Conservation (phyloP, 148 eudicot species). For the Selenicereus undatus region DNA sequence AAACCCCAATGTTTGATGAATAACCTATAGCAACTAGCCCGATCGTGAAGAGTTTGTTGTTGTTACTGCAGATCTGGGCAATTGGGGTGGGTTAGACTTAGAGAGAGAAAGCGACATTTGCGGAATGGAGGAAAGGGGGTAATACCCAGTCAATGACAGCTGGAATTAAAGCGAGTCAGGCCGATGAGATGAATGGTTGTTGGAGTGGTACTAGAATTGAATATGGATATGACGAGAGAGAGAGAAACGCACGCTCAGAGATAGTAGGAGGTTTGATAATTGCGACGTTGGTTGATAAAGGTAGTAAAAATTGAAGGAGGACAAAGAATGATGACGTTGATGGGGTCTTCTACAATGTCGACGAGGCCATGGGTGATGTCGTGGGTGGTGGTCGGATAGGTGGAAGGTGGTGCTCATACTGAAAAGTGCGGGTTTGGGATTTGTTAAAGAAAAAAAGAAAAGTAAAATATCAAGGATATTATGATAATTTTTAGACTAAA, state of each 20-base stretch:
- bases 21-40: conserved; percentile 78
- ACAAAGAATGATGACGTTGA: background rate
- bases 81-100: background rate
- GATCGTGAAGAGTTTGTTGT: conserved; percentile 50
- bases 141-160: background rate
- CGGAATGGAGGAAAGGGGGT: background rate
- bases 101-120: conserved; percentile 8
- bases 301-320: background rate
- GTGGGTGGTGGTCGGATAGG: no score
- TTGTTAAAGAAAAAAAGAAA: no score
- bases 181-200: background rate
- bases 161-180: background rate
- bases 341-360: background rate
- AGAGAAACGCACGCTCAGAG: background rate
- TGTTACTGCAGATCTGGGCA: conserved; percentile 20
- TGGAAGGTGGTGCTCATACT: no score
- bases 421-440: no score
- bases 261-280: background rate
- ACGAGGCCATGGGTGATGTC: no score
- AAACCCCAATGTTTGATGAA: conserved; percentile 79
- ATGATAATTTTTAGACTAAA: no score
- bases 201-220: conserved; percentile 7
- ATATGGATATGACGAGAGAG: background rate
- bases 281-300: background rate
- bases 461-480: no score